Percentiles rank a stretch among this genome's conserved stretches.
These are phyloP conservation scores for Aspergillus fumigatiaffinis DNA, from an alignment of 2,329 filamentous ascomycete genomes.

Conservation along the genomic window DNA sequence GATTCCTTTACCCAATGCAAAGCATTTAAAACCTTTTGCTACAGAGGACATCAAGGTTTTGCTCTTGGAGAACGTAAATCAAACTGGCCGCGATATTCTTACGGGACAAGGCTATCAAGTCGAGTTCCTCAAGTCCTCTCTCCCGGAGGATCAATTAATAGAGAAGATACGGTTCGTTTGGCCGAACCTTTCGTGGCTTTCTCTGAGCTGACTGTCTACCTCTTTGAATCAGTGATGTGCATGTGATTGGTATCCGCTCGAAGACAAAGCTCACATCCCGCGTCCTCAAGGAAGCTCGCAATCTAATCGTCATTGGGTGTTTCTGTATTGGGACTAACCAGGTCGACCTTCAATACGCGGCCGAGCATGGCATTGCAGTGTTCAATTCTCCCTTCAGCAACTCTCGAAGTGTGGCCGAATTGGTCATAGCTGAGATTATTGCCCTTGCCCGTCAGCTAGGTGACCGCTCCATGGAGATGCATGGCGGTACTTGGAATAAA, in stretches of 20 bases:
- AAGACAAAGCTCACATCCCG: conserved; percentile 91
- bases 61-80: conserved; percentile 91
- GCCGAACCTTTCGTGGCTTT: neutral
- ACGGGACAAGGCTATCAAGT: conserved; percentile 90
- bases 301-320: conserved; percentile 91
- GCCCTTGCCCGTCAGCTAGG: conserved; percentile 84
- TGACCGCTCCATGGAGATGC: conserved; percentile 91
- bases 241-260: conserved; percentile 96
- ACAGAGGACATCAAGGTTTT: conserved; percentile 96
- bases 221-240: conserved; percentile 65
- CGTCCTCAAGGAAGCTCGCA: conserved; percentile 84
- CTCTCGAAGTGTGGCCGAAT: conserved; percentile 91
- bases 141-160: conserved; percentile 90
- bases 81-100: conserved; percentile 80
- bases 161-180: conserved; percentile 82
- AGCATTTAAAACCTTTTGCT: conserved; percentile 91
- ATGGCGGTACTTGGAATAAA: conserved; percentile 95
- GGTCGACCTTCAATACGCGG: conserved; percentile 43
- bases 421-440: conserved; percentile 94
- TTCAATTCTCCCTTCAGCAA: conserved; percentile 99
- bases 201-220: conserved; percentile 10
- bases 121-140: conserved; percentile 80
- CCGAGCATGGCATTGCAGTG: conserved; percentile 72
- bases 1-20: conserved; percentile 49
- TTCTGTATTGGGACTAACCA: conserved; percentile 94